Conservation (phyloP, 164 flowering plant genomes). For the Malania oleifera region DNA sequence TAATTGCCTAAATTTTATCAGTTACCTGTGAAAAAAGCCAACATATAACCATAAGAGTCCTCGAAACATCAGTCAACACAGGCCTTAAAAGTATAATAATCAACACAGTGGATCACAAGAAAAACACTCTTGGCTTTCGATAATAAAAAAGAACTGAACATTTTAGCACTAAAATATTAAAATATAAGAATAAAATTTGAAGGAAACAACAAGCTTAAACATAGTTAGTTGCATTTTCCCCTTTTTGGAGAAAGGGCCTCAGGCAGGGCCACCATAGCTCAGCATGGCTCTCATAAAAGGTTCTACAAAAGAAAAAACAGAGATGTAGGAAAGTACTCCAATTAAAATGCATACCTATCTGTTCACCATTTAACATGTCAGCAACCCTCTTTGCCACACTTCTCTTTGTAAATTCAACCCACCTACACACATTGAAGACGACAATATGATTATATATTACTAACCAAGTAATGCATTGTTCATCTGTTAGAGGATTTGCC, state of each 20-base stretch:
- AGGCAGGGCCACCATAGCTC: neutral
- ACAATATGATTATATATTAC: neutral
- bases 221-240: too few relatives aligned
- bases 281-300: neutral
- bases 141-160: too few relatives aligned
- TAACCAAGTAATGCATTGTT: neutral
- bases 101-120: too few relatives aligned
- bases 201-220: neutral
- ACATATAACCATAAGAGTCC: too few relatives aligned
- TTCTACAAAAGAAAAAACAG: slow-evolving; percentile 1
- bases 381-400: slow-evolving; percentile 79
- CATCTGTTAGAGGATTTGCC: neutral
- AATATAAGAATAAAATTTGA: neutral
- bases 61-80: too few relatives aligned
- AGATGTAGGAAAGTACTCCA: neutral
- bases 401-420: slow-evolving; percentile 86
- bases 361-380: slow-evolving; percentile 76
- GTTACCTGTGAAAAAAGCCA: too few relatives aligned
- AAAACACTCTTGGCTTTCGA: too few relatives aligned
- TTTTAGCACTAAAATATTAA: too few relatives aligned
- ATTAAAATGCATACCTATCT: slow-evolving; percentile 53
- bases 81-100: too few relatives aligned
- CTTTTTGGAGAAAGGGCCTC: neutral
- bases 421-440: slow-evolving; percentile 36
- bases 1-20: too few relatives aligned